These are phyloP conservation scores for Plectranthus barbatus DNA, from an alignment of 257 asterid species.

Conservation along the genomic window DNA sequence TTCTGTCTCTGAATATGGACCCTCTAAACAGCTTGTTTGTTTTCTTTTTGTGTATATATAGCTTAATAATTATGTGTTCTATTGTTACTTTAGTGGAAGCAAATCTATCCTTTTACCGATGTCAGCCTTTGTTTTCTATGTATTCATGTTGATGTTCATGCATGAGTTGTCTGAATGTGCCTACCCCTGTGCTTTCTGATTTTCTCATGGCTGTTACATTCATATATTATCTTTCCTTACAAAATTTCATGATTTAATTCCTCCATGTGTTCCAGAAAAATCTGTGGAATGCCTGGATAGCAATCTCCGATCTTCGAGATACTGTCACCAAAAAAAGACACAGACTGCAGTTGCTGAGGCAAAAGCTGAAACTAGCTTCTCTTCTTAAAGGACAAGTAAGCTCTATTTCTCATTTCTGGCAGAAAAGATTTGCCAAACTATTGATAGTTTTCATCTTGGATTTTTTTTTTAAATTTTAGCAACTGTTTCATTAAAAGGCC, in stretches of 20 bases:
- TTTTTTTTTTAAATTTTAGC: too few species aligned
- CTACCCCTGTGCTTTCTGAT: neutral
- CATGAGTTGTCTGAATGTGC: neutral
- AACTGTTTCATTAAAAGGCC: too few species aligned
- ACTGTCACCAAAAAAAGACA: constrained; percentile 89
- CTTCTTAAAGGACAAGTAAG: constrained; percentile 90
- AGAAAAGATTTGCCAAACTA: too few species aligned
- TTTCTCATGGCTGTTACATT: neutral
- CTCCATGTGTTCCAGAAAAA: constrained; percentile 45
- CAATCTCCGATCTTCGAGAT: constrained; percentile 84
- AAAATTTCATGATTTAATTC: neutral
- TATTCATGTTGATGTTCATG: neutral
- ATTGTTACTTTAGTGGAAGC: too few species aligned
- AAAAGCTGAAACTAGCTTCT: constrained; percentile 86
- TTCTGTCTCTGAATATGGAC: too few species aligned
- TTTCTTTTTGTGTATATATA: too few species aligned
- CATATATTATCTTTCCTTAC: neutral
- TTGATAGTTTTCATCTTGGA: too few species aligned
- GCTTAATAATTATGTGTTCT: neutral
- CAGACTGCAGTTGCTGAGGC: constrained; percentile 87
- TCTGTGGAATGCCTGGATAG: constrained; percentile 96
- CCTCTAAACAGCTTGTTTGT: too few species aligned
- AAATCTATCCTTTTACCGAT: neutral
- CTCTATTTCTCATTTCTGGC: constrained; percentile 1
- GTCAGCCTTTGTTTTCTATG: neutral